Percentiles rank a stretch among this genome's conserved stretches.
phyloP scores from a whole-genome alignment of 306 rosid genomes.

The Cicer chorassanicum region DNA sequence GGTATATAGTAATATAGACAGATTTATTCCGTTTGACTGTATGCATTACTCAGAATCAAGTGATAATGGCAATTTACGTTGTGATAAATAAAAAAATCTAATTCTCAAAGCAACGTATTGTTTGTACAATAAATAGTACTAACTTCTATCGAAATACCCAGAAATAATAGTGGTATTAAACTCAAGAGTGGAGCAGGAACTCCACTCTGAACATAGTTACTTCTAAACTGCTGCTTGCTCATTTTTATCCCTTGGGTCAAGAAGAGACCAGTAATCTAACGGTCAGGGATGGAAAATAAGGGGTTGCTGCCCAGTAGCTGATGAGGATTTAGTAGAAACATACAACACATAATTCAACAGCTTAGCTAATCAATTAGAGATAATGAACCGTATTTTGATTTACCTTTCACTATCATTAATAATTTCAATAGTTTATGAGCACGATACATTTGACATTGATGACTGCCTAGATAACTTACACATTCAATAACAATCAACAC shows the following conservation, averaged over 20 bases:
- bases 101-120: not conserved
- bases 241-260: not conserved
- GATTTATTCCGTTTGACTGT: not conserved
- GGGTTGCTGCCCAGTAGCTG: not conserved
- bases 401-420: conserved; percentile 33
- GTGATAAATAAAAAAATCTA: not conserved
- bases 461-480: conserved; percentile 42
- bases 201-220: not conserved
- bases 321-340: not conserved
- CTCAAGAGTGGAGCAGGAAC: not conserved
- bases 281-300: not conserved
- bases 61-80: not conserved
- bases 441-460: conserved; percentile 39
- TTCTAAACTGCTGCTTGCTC: not conserved
- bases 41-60: not conserved
- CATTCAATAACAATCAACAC: conserved; percentile 33
- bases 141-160: not conserved
- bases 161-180: not conserved
- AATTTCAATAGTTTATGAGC: conserved; percentile 38
- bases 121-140: not conserved
- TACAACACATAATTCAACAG: not conserved
- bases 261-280: not conserved
- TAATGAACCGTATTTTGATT: conserved; percentile 5
- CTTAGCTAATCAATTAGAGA: conserved; percentile 16
- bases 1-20: not conserved